Evolutionary conservation across 2,329 filamentous ascomycete species (phyloP).

Genomic region (Zalaria sp.): DNA sequence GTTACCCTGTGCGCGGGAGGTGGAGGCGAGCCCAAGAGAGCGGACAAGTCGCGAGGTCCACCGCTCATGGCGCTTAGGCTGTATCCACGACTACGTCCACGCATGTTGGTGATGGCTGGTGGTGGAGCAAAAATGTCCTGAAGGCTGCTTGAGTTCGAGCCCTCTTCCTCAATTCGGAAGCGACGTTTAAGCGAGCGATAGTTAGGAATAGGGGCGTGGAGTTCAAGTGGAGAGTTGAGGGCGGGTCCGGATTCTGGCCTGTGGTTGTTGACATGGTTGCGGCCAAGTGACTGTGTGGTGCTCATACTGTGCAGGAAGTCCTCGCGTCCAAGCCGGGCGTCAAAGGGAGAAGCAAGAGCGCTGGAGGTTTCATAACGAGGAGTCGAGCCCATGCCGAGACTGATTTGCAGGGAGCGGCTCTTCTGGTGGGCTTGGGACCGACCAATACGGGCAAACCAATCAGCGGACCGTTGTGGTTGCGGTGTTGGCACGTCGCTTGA

Average conservation of each 20-base stretch:
- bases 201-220: slow-evolving; percentile 37
- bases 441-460: slow-evolving; percentile 26
- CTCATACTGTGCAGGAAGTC: slow-evolving; percentile 20
- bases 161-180: slow-evolving; percentile 37
- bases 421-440: slow-evolving; percentile 37
- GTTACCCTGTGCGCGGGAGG: slow-evolving; percentile 1
- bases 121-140: slow-evolving; percentile 32
- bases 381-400: slow-evolving; percentile 23
- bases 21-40: slow-evolving; percentile 37
- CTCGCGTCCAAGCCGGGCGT: slow-evolving; percentile 12
- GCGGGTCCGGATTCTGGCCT: slow-evolving; percentile 9
- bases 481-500: slow-evolving; percentile 22
- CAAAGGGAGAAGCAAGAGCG: slow-evolving; percentile 30
- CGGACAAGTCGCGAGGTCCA: slow-evolving; percentile 35
- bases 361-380: slow-evolving; percentile 5
- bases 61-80: slow-evolving; percentile 43
- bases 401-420: slow-evolving; percentile 34
- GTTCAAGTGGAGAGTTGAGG: slow-evolving; percentile 39
- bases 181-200: slow-evolving; percentile 43
- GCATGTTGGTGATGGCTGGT: slow-evolving; percentile 37
- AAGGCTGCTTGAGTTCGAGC: slow-evolving; percentile 22
- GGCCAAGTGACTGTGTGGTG: slow-evolving; percentile 17
- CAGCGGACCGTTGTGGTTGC: slow-evolving; percentile 16
- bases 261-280: slow-evolving; percentile 13
- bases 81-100: slow-evolving; percentile 47